Evolutionary conservation across 2,329 filamentous ascomycete genomes (phyloP), one percentile per base, ranked within the genome.

Genomic region (Plenodomus biglobosus): DNA sequence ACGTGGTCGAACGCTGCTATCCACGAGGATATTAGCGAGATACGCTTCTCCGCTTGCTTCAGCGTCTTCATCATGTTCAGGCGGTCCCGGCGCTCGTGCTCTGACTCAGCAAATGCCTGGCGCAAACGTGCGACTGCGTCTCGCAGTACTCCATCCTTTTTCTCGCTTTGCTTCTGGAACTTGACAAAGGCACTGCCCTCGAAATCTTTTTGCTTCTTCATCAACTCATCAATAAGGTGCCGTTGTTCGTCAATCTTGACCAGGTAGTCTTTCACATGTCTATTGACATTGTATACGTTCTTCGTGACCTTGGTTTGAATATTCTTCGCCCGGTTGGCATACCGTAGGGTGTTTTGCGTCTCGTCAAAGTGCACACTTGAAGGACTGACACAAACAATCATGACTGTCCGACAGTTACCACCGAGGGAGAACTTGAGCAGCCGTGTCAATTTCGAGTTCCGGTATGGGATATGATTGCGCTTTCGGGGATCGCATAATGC

Each of bases 221-320:
- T 91, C 46, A 99, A 82, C 70, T 97, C 92, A 61, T 95, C 96
- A 72, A 99, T 99, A 66, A 96, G 75, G n/a, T 85, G 87, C 81
- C 96, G 92, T 71, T 99, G 92, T 75, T 99, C 94, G 68, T 99
- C 92, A 64, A 99, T 99, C 80, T 97, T 97, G 78, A 96, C 94
- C 70, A 99, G 76, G 75, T 96, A 99, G 73, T 99, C 94, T 77
- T 99, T 99, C 65, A 99, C 94, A 74, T 99, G 94, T 53, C 94
- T 88, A 71, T 99, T 96, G 56, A 99, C 94, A 71, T 99, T 99
- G 77, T 95, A 99, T 19, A 97, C 92, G 68, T 99, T 99, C 65
- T 92, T 86, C n/a, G 94, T 96, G 48, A 96, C 91, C 80, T 99
- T 99, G 50, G 94, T 99, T 76, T 97, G 95, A 68, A 99, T 99